These are phyloP conservation scores for Metschnikowia continentalis DNA, from an alignment of 805 yeast species.

Conservation along the genomic window DNA sequence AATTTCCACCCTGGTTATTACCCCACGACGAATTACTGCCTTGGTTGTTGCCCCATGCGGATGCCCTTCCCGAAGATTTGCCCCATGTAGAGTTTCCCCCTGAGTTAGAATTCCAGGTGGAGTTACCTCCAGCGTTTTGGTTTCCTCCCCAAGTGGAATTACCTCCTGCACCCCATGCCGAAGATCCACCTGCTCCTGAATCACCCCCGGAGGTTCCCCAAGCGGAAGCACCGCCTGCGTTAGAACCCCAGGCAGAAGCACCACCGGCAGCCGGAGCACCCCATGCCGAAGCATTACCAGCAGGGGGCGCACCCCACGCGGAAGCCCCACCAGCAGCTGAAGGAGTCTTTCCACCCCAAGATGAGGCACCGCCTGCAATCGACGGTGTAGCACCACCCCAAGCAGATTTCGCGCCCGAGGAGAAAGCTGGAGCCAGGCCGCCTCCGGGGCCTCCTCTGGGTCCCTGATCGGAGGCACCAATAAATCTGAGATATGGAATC, in stretches of 20 bases:
- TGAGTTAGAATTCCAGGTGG: constrained; percentile 21
- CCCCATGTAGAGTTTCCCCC: constrained; percentile 38
- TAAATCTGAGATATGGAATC: constrained; percentile 73
- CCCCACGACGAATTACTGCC: constrained; percentile 30
- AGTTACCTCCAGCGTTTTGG: constrained; percentile 14
- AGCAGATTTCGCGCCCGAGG: constrained; percentile 48
- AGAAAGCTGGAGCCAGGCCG: constrained; percentile 29
- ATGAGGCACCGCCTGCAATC: constrained; percentile 37
- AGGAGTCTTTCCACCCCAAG: constrained; percentile 26
- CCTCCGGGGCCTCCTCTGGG: constrained; percentile 17
- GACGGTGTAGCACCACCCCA: constrained; percentile 40
- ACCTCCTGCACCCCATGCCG: constrained; percentile 21
- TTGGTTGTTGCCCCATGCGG: constrained; percentile 15
- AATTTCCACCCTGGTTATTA: constrained; percentile 11
- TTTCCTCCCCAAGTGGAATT: constrained; percentile 18
- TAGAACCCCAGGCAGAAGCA: constrained; percentile 36
- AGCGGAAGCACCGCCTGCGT: constrained; percentile 41
- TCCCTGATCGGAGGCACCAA: constrained; percentile 44
- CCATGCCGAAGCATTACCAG: constrained; percentile 24
- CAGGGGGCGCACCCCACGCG: constrained; percentile 34
- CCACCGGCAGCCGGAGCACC: constrained; percentile 24
- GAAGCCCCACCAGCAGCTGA: constrained; percentile 36
- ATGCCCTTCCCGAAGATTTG: constrained; percentile 14
- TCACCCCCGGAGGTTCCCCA: constrained; percentile 11
- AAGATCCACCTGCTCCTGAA: constrained; percentile 12